These are phyloP conservation scores for Centrapalus pauciflorus DNA, from an alignment of 129 eudicot genomes.

Conservation along the genomic window DNA sequence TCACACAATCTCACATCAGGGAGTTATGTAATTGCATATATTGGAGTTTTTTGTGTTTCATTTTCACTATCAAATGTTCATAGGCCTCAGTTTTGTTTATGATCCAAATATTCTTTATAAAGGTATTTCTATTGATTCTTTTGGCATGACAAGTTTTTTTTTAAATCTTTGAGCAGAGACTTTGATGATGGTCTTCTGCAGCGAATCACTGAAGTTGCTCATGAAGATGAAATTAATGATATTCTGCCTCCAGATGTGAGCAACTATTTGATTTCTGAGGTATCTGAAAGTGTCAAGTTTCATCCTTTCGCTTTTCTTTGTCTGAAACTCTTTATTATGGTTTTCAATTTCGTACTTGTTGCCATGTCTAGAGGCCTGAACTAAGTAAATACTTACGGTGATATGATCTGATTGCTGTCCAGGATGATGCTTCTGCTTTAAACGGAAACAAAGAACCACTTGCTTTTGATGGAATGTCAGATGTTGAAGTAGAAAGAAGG, in stretches of 20 bases:
- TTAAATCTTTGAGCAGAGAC: conserved; percentile 64
- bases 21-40: neutral
- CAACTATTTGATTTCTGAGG: conserved; percentile 92
- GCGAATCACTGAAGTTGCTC: conserved; percentile 55
- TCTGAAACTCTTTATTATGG: neutral
- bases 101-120: conserved; percentile 2
- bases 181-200: conserved; percentile 82
- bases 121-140: neutral
- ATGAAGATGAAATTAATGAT: conserved; percentile 74
- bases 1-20: neutral
- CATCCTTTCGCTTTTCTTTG: neutral
- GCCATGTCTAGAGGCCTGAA: neutral
- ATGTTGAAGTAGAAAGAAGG: conserved; percentile 84
- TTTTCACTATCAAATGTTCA: neutral
- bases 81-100: conserved; percentile 1
- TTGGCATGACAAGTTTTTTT: conserved; percentile 22
- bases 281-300: conserved; percentile 3
- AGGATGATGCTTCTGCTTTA: conserved; percentile 63
- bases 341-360: neutral
- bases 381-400: neutral
- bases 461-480: conserved; percentile 94
- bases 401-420: conserved; percentile 9
- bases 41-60: neutral
- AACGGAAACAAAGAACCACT: conserved; percentile 69
- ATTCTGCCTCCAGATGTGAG: conserved; percentile 90